Evolutionary conservation across 805 yeast genomes (phyloP).

Genomic region (Pichia deserticola): DNA sequence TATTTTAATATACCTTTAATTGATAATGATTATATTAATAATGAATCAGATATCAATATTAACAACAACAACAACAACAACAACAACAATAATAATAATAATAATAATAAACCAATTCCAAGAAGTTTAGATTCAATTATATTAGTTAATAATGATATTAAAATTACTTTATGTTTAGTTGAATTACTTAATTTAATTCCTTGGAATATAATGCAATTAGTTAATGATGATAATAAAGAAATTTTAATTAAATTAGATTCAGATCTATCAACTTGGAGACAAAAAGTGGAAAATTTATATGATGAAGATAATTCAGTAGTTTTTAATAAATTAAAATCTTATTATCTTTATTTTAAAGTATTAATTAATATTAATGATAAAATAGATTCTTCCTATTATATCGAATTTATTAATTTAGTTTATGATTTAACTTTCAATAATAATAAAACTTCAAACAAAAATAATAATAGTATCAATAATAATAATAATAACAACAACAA

Average conservation of each 20-base stretch:
- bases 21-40: slow-evolving; percentile 10
- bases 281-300: slow-evolving; percentile 13
- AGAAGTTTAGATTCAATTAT: slow-evolving; percentile 29
- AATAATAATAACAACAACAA: too few species aligned
- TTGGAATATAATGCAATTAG: slow-evolving; percentile 19
- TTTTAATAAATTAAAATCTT: slow-evolving; percentile 23
- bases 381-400: slow-evolving; percentile 16
- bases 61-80: not conserved
- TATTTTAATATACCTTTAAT: slow-evolving; percentile 17
- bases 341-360: slow-evolving; percentile 25
- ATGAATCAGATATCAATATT: not conserved
- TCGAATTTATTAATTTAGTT: slow-evolving; percentile 17
- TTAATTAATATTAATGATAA: slow-evolving; percentile 16
- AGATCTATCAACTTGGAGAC: slow-evolving; percentile 23
- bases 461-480: too few species aligned
- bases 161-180: slow-evolving; percentile 27
- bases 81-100: not conserved
- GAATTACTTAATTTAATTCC: slow-evolving; percentile 29
- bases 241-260: slow-evolving; percentile 16
- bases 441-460: slow-evolving; percentile 7
- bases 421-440: slow-evolving; percentile 18
- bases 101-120: slow-evolving; percentile 17
- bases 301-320: slow-evolving; percentile 20
- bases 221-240: slow-evolving; percentile 12
- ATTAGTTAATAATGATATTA: slow-evolving; percentile 29